Evolutionary conservation across 306 rosid species (phyloP).

Genomic region (Argentina anserina): DNA sequence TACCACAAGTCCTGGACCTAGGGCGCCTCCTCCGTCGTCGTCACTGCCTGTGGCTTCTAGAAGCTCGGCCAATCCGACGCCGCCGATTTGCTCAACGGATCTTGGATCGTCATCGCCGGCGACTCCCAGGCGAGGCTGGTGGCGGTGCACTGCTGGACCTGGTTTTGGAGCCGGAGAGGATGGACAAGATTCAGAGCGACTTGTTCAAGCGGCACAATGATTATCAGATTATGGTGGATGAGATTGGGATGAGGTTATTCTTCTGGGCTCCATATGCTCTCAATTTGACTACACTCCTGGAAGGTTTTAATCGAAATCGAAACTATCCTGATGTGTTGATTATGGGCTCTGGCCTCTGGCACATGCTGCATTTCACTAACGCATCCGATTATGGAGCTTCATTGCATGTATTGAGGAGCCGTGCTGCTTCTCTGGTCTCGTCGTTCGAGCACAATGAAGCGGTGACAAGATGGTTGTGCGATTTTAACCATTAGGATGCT

Average conservation of each 20-base stretch:
- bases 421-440: conserved; percentile 40
- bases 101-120: conserved; percentile 85
- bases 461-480: conserved; percentile 32
- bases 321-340: conserved; percentile 70
- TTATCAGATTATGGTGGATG: conserved; percentile 55
- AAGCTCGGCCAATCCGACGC: conserved; percentile 44
- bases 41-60: conserved; percentile 59
- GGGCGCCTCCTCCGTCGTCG: conserved; percentile 37
- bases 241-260: conserved; percentile 69
- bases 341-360: conserved; percentile 90
- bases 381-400: conserved; percentile 52
- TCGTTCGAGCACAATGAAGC: conserved; percentile 34
- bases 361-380: conserved; percentile 67
- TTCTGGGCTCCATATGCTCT: conserved; percentile 77
- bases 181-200: conserved; percentile 43
- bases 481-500: too few relatives aligned
- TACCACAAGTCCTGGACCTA: conserved; percentile 60
- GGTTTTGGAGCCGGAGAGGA: conserved; percentile 45
- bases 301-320: conserved; percentile 43
- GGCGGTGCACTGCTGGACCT: conserved; percentile 49
- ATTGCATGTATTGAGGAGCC: conserved; percentile 40
- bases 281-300: conserved; percentile 56
- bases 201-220: conserved; percentile 72
- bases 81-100: conserved; percentile 81
- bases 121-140: conserved; percentile 62